A percentile compares a stretch with the other conserved stretches of the same genome.
These are phyloP conservation scores for Pelargonium fulgidum DNA, from an alignment of 441 rosid genomes.

Conservation along the genomic window DNA sequence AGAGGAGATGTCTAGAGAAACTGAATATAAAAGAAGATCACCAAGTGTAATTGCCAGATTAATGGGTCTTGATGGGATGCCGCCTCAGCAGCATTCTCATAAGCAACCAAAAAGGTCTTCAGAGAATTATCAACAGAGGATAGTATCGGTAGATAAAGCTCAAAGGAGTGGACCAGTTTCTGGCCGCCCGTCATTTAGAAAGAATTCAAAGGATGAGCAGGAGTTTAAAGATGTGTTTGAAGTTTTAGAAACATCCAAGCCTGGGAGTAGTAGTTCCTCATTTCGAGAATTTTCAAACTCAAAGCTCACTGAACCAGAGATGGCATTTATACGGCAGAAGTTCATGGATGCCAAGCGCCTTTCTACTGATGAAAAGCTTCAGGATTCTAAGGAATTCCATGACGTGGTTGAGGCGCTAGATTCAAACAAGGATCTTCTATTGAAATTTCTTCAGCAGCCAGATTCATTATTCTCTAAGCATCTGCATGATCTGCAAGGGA, in stretches of 20 bases:
- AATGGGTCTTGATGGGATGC: conserved; percentile 91
- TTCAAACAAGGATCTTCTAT: conserved; percentile 63
- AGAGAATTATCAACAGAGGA: conserved; percentile 29
- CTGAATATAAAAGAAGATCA: conserved; percentile 54
- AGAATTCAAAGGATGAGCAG: conserved; percentile 67
- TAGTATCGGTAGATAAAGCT: conserved; percentile 28
- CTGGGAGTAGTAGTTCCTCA: conserved; percentile 31
- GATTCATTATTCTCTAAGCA: conserved; percentile 79
- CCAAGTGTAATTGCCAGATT: conserved; percentile 79
- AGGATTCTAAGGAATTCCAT: conserved; percentile 60
- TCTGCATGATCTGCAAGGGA: conserved; percentile 55
- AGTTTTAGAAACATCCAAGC: conserved; percentile 57
- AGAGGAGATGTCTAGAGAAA: conserved; percentile 73
- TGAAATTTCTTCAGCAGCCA: conserved; percentile 79
- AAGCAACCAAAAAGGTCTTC: conserved; percentile 34
- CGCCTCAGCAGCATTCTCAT: conserved; percentile 43
- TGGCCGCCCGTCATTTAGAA: conserved; percentile 44
- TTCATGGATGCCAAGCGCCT: conserved; percentile 64
- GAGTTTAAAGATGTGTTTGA: conserved; percentile 94
- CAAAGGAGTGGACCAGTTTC: conserved; percentile 37
- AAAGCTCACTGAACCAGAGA: conserved; percentile 52
- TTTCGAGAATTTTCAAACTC: conserved; percentile 30
- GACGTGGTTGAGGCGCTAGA: conserved; percentile 74
- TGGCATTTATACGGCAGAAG: conserved; percentile 59
- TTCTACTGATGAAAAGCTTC: conserved; percentile 64